phyloP scores from a whole-genome alignment of 441 rosid species.

The Cnidoscolus chayamansa region DNA sequence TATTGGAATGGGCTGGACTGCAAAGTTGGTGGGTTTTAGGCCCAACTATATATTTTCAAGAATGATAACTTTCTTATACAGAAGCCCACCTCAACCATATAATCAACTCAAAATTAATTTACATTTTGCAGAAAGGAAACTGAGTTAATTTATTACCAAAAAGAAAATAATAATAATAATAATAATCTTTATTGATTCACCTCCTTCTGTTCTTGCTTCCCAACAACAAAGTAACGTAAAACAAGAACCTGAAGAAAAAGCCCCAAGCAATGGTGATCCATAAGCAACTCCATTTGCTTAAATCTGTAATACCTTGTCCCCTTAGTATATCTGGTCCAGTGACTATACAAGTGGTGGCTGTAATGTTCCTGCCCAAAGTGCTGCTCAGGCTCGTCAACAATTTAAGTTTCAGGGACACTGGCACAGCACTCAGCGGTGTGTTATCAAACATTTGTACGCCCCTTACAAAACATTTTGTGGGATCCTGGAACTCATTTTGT shows the following conservation, averaged over 20 bases:
- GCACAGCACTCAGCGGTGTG: conserved; percentile 50
- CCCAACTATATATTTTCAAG: background rate
- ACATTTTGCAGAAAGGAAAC: background rate
- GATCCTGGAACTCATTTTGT: conserved; percentile 62
- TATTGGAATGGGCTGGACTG: conserved; percentile 9
- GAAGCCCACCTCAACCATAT: too few species aligned
- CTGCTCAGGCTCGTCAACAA: conserved; percentile 53
- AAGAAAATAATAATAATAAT: background rate
- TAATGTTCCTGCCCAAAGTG: conserved; percentile 47
- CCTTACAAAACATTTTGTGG: conserved; percentile 55
- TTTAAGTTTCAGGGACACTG: conserved; percentile 41
- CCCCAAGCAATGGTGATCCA: conserved; percentile 88
- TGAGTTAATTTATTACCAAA: background rate
- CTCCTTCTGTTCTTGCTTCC: conserved; percentile 42
- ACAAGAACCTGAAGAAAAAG: conserved; percentile 66
- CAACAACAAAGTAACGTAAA: conserved; percentile 52
- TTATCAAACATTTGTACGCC: conserved; percentile 68
- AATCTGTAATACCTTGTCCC: conserved; percentile 62
- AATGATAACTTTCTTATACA: too few species aligned
- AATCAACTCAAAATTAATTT: too few species aligned
- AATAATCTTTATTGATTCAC: background rate
- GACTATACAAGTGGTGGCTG: conserved; percentile 60
- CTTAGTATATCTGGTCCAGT: conserved; percentile 55
- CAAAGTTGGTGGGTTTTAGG: background rate
- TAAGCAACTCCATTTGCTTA: conserved; percentile 71